These are phyloP conservation scores for Coemansia sp. DNA, from an alignment of 192 early-diverging fungal species.

Conservation along the genomic window DNA sequence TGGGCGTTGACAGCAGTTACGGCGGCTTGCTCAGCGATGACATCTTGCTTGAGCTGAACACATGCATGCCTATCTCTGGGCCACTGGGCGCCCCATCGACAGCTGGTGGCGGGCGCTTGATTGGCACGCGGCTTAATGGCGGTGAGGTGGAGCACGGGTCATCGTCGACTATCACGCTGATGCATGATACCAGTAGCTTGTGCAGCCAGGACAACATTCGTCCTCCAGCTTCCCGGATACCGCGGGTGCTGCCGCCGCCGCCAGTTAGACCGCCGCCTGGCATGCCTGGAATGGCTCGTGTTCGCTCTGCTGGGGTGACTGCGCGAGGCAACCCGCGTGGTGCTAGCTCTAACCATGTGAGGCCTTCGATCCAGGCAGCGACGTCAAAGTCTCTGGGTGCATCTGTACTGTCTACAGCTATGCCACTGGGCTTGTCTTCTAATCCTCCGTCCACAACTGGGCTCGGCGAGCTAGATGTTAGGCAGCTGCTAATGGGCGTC, in stretches of 20 bases:
- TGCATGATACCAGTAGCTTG: conserved; percentile 44
- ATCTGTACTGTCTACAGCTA: background rate
- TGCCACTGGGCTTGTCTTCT: conserved; percentile 34
- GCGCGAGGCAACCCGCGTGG: background rate
- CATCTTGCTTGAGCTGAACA: conserved; percentile 19
- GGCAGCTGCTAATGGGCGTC: conserved; percentile 25
- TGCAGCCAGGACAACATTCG: conserved; percentile 21
- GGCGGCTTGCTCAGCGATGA: conserved; percentile 29
- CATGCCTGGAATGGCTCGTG: conserved; percentile 34
- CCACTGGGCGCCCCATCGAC: conserved; percentile 17
- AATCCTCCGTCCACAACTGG: conserved; percentile 43
- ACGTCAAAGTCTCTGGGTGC: background rate
- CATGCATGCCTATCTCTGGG: conserved; percentile 22
- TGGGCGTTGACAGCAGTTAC: conserved; percentile 27
- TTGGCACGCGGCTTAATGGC: conserved; percentile 18
- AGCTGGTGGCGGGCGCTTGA: conserved; percentile 6
- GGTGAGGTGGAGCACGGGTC: conserved; percentile 37
- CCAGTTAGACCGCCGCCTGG: conserved; percentile 42
- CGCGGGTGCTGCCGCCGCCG: conserved; percentile 1
- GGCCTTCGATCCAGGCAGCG: background rate
- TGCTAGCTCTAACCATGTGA: background rate
- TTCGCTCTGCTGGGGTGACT: conserved; percentile 12
- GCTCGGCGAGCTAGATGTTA: conserved; percentile 25
- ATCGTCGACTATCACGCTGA: conserved; percentile 55
- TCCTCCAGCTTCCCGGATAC: background rate